Evolutionary conservation across 192 early-diverging fungal genomes (phyloP).

Genomic region (Linnemannia hyalina): DNA sequence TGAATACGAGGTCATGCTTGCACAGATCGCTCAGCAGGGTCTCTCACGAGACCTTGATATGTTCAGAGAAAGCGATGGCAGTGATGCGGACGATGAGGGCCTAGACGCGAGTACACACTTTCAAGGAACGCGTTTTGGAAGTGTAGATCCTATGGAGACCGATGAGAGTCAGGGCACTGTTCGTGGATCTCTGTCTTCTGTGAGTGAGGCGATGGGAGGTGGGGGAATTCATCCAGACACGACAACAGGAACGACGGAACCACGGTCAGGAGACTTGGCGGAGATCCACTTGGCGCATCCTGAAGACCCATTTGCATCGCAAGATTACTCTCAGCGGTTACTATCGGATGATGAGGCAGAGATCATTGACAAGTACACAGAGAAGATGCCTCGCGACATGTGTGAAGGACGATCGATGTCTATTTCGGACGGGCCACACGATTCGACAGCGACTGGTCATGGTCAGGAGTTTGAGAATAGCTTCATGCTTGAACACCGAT

Average conservation of each 20-base stretch:
- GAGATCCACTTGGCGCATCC: conserved; percentile 4
- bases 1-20: conserved; percentile 37
- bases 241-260: neutral
- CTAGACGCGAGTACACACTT: neutral
- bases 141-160: conserved; percentile 14
- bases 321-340: neutral
- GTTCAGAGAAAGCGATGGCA: conserved; percentile 11
- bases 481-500: neutral
- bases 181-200: neutral
- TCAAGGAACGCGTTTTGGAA: neutral
- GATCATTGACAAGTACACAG: neutral
- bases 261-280: conserved; percentile 7
- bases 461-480: neutral
- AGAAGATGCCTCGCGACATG: neutral
- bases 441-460: neutral
- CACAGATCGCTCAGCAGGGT: neutral
- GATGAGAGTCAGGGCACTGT: conserved; percentile 19
- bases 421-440: neutral
- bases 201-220: neutral
- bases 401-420: neutral
- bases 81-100: conserved; percentile 21
- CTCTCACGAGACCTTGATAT: neutral
- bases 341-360: neutral
- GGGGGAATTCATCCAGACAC: neutral
- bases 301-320: neutral